Evolutionary conservation across 768 basidiomycete species (phyloP).

Genomic region (Antrodiella citrinella): DNA sequence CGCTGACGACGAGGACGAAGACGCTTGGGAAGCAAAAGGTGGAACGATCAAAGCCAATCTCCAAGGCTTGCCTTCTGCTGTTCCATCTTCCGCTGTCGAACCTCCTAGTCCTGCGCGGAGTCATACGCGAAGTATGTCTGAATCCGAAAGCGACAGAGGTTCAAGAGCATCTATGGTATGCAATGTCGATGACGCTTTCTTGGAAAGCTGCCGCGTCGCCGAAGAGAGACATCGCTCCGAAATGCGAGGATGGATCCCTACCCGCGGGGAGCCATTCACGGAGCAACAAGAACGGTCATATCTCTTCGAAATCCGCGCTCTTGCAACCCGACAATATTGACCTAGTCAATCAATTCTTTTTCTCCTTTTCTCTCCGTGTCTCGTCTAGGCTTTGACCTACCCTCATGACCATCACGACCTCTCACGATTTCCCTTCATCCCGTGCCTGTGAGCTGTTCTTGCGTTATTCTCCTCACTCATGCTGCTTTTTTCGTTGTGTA

Average conservation of each 20-base stretch:
- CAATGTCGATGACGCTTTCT: conserved; percentile 69
- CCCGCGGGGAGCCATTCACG: conserved; percentile 18
- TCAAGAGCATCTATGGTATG: conserved; percentile 73
- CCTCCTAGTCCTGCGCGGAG: conserved; percentile 55
- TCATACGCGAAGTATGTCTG: conserved; percentile 58
- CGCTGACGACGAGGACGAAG: conserved; percentile 85
- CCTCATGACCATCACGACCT: conserved; percentile 10
- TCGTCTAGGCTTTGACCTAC: conserved; percentile 4
- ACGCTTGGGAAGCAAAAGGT: conserved; percentile 65
- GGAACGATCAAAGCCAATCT: conserved; percentile 71
- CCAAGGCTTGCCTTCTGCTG: conserved; percentile 25
- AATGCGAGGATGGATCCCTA: conserved; percentile 68
- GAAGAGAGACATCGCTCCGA: conserved; percentile 79
- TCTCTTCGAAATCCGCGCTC: conserved; percentile 75
- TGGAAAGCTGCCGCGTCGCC: conserved; percentile 63
- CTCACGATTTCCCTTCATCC: conserved; percentile 6
- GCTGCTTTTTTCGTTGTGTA: conserved; percentile 4
- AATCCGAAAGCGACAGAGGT: conserved; percentile 72
- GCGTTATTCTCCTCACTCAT: conserved; percentile 7
- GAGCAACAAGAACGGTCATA: conserved; percentile 49
- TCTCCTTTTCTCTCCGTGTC: conserved; percentile 6
- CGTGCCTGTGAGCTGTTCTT: conserved; percentile 5
- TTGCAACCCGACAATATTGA: conserved; percentile 81
- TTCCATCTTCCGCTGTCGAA: conserved; percentile 21
- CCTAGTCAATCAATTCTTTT: conserved; percentile 4